phyloP scores from a whole-genome alignment of 352 stramenopile genomes.

The Globisporangium abappressorium region DNA sequence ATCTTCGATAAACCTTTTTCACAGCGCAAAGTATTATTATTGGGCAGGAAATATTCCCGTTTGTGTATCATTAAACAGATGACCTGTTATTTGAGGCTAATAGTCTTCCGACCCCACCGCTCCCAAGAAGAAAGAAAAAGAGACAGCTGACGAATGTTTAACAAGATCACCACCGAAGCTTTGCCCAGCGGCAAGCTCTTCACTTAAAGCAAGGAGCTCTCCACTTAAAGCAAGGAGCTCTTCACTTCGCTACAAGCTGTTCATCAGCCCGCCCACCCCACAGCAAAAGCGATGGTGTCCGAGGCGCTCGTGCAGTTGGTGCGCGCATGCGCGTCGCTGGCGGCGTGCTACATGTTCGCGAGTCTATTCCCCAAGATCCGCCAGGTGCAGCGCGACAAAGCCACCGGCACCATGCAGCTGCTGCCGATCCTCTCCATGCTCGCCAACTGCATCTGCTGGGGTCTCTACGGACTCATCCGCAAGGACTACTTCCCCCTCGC shows the following conservation, averaged over 20 bases:
- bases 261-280: not conserved
- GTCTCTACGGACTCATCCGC: conserved; percentile 47
- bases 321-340: conserved; percentile 38
- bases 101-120: not conserved
- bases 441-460: conserved; percentile 58
- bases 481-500: conserved; percentile 53
- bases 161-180: conserved; percentile 1
- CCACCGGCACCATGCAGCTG: conserved; percentile 11
- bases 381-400: conserved; percentile 29
- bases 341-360: conserved; percentile 43
- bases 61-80: not conserved
- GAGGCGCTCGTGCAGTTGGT: conserved; percentile 28
- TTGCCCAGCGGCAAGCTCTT: not conserved
- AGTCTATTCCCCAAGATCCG: conserved; percentile 41
- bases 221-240: not conserved
- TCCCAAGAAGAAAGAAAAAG: not conserved
- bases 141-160: not conserved
- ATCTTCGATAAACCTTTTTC: not conserved
- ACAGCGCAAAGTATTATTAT: not conserved
- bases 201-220: not conserved
- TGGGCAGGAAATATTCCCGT: not conserved
- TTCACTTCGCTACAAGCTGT: not conserved
- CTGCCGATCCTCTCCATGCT: conserved; percentile 62
- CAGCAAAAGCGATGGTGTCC: conserved; percentile 18
- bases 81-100: not conserved